These are phyloP conservation scores for Ophiocordyceps camponoti-floridani DNA, from an alignment of 2,329 filamentous ascomycete species.

Conservation along the genomic window DNA sequence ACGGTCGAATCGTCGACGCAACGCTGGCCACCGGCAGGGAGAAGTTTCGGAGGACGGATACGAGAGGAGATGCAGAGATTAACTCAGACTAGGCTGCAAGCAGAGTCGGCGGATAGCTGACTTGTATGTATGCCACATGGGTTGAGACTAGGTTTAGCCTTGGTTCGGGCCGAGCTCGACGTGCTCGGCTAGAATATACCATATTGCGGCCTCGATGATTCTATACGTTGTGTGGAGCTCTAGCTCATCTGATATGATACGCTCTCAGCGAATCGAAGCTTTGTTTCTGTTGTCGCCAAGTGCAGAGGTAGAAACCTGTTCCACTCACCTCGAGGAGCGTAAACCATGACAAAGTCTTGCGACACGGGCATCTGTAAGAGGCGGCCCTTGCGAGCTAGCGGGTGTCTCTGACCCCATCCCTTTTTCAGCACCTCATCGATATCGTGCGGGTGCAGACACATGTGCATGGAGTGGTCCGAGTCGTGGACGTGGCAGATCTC, in stretches of 20 bases:
- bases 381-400: conserved; percentile 48
- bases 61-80: conserved; percentile 23
- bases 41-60: conserved; percentile 50
- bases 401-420: conserved; percentile 63
- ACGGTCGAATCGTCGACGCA: conserved; percentile 52
- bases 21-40: conserved; percentile 54
- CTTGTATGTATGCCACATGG: not conserved
- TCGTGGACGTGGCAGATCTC: conserved; percentile 71
- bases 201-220: conserved; percentile 59
- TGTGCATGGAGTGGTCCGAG: conserved; percentile 58
- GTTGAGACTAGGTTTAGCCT: not conserved
- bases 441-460: conserved; percentile 66
- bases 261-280: not conserved
- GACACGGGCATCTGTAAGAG: conserved; percentile 49
- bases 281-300: not conserved
- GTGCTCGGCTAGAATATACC: conserved; percentile 37
- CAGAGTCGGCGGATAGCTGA: not conserved
- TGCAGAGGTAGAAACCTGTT: no score
- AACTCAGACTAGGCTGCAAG: conserved; percentile 10
- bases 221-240: conserved; percentile 50
- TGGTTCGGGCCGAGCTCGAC: conserved; percentile 14
- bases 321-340: conserved; percentile 47
- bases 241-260: conserved; percentile 25
- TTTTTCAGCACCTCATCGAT: conserved; percentile 52
- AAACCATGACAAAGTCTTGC: conserved; percentile 62